phyloP scores from a whole-genome alignment of 2,329 filamentous ascomycete species.

The Periconia digitata region DNA sequence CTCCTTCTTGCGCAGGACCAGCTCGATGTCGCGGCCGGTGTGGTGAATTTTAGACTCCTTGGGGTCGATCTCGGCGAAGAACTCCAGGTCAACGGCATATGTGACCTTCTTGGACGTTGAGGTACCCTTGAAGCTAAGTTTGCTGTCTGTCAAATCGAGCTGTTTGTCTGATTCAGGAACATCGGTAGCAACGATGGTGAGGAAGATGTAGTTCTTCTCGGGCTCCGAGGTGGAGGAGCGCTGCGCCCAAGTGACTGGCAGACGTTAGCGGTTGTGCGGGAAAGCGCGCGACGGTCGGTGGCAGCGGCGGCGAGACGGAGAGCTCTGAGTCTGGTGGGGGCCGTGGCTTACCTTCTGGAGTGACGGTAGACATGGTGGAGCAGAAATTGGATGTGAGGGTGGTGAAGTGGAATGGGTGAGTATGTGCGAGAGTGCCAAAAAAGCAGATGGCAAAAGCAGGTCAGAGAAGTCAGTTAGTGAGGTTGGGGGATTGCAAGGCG shows the following conservation, averaged over 20 bases:
- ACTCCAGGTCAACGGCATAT: conserved; percentile 83
- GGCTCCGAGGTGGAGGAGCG: conserved; percentile 80
- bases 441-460: not conserved
- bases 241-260: conserved; percentile 92
- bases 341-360: conserved; percentile 44
- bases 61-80: conserved; percentile 89
- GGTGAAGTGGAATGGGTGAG: conserved; percentile 4
- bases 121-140: conserved; percentile 78
- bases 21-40: conserved; percentile 82
- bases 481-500: conserved; percentile 21
- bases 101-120: conserved; percentile 82
- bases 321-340: conserved; percentile 18
- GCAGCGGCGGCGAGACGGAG: not conserved
- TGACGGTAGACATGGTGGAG: conserved; percentile 34
- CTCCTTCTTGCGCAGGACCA: conserved; percentile 97
- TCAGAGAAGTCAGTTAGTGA: not conserved
- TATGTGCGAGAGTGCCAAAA: conserved; percentile 3
- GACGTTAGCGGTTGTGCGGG: conserved; percentile 20
- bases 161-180: conserved; percentile 74
- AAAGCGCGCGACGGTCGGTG: conserved; percentile 1
- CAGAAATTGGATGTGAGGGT: conserved; percentile 6
- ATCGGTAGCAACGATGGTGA: conserved; percentile 88
- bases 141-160: conserved; percentile 78
- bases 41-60: conserved; percentile 83
- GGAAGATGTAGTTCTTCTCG: conserved; percentile 91